Base-by-base conservation (phyloP, 176 grass and related monocot species). In the Hsuehochloa calcarea region DNA sequence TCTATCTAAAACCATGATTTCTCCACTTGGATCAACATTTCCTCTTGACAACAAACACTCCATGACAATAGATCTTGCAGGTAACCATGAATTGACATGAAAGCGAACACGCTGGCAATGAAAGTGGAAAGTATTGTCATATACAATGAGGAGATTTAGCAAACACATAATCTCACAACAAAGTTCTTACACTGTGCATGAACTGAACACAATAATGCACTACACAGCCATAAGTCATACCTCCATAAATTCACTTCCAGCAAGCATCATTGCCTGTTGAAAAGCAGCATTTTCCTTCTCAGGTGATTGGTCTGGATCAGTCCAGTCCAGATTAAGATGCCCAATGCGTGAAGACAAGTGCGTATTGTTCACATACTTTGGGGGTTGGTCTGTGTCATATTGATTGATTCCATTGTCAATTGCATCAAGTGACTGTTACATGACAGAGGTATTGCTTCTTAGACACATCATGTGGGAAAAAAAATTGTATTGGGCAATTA, bases 361-460 rank as follows among this genome's bases (percentile, higher is more conserved):
- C 68, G 96, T 96, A 86, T 94, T 99, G 78, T 94, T 99, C 80
- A 96, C 93, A 74, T 92, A 99, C 71, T 95, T 99, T 68, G 96
- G 93, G 44, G 96, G 85, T 69, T 92, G 89, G 43, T 96, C 96
- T 31, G 86, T 96, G 59, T 99, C 93, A 82, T 95, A 99, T 82
- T 95, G 93, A 87, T 94, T 99, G 83, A 96, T 91, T 68, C 96
- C 93, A 79, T 99, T 99, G 62, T 99, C 96, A 85, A 99, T 91
- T 31, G 96, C 96, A 87, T 99, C 96, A 84, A 99, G 84, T 86
- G 93, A 90, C 93, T 98, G 79, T 74, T 50, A 76, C 51, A 82
- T 43, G 78, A 87, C 54, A 81, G 40, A 69, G 16, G 15, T 11
- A 77, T 49, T 72, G 22, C 51, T 88, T 84, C 34, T 78, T 85